A percentile compares a stretch with the other conserved stretches of the same genome.
These are phyloP conservation scores for Aschersonia sp. DNA, from an alignment of 2,329 filamentous ascomycete genomes.

Conservation along the genomic window DNA sequence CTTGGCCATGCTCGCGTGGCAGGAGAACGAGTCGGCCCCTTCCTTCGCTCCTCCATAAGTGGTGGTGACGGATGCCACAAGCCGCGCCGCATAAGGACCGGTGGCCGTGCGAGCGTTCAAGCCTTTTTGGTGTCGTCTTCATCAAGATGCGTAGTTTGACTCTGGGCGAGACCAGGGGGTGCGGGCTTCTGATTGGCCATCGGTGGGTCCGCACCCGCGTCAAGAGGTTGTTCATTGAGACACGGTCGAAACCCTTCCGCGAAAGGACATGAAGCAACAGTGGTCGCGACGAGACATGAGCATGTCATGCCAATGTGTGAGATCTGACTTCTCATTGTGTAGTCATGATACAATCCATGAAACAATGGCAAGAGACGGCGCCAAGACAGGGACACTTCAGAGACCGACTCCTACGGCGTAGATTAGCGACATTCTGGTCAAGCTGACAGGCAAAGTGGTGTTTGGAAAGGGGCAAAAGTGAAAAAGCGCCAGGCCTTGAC, in stretches of 20 bases:
- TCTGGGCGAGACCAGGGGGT: neutral
- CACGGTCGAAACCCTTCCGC: conserved; percentile 1
- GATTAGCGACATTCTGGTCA: too few species aligned
- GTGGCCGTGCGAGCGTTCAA: neutral
- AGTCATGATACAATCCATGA: neutral
- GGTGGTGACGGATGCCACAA: neutral
- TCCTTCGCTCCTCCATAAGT: neutral
- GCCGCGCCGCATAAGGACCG: neutral
- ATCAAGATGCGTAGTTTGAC: neutral
- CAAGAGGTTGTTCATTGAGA: neutral
- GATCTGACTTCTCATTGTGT: neutral
- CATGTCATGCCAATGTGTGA: conserved; percentile 1
- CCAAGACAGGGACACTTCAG: too few species aligned
- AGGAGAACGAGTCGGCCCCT: neutral
- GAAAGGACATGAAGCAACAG: conserved; percentile 1
- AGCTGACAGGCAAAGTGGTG: too few species aligned
- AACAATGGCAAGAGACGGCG: neutral
- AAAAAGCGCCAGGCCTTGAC: too few species aligned
- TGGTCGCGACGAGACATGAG: neutral
- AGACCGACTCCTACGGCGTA: too few species aligned
- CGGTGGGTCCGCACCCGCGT: neutral
- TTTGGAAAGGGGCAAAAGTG: too few species aligned
- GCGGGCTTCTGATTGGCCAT: neutral
- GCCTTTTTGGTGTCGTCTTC: neutral
- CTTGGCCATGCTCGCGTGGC: neutral